Conservation (phyloP, 805 yeast species). For the Hyphopichia homilentoma region DNA sequence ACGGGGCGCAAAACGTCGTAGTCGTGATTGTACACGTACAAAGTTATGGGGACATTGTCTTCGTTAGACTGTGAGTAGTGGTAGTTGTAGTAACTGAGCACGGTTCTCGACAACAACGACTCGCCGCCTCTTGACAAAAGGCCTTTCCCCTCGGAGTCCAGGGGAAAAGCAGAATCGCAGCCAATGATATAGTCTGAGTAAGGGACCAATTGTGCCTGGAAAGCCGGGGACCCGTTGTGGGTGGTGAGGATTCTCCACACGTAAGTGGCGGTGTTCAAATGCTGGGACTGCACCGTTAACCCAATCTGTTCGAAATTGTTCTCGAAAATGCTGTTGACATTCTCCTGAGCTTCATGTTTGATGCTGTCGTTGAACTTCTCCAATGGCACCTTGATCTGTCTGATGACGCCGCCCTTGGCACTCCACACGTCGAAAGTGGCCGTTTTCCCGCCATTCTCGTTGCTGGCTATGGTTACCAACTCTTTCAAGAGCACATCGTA, state of each 20-base stretch:
- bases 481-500: slow-evolving; percentile 42
- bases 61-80: slow-evolving; percentile 28
- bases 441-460: slow-evolving; percentile 31
- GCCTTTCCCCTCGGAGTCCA: slow-evolving; percentile 56
- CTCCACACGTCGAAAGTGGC: slow-evolving; percentile 71
- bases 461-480: slow-evolving; percentile 27
- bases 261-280: slow-evolving; percentile 68
- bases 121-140: slow-evolving; percentile 85
- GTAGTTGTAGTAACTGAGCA: slow-evolving; percentile 54
- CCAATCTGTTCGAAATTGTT: slow-evolving; percentile 54
- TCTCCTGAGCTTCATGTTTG: slow-evolving; percentile 13
- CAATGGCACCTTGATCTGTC: slow-evolving; percentile 29
- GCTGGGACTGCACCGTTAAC: slow-evolving; percentile 70
- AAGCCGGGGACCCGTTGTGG: slow-evolving; percentile 76
- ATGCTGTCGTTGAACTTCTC: slow-evolving; percentile 6
- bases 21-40: slow-evolving; percentile 79
- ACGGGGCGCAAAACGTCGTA: slow-evolving; percentile 85
- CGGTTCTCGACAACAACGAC: slow-evolving; percentile 63
- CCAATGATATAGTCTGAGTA: slow-evolving; percentile 88
- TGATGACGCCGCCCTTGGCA: slow-evolving; percentile 72
- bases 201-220: slow-evolving; percentile 75
- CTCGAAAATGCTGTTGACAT: slow-evolving; percentile 12
- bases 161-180: slow-evolving; percentile 50
- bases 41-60: slow-evolving; percentile 36
- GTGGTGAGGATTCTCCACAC: slow-evolving; percentile 85